Percentiles rank a stretch among this genome's conserved stretches.
These are phyloP conservation scores for Colletotrichum lindemuthianum DNA, from an alignment of 2,329 filamentous ascomycete genomes.

Conservation along the genomic window DNA sequence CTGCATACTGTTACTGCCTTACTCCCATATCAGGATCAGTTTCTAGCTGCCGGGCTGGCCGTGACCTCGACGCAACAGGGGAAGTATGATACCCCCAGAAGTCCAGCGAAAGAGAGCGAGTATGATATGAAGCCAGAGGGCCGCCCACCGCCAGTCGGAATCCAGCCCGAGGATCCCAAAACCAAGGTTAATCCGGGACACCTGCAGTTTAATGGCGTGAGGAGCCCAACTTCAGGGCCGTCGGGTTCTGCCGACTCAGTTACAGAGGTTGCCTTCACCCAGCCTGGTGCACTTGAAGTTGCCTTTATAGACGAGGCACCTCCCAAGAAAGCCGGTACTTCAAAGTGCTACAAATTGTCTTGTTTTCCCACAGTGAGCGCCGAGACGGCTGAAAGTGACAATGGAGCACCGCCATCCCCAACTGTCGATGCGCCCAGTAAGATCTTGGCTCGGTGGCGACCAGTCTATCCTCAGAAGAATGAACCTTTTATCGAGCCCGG, in stretches of 20 bases:
- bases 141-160: background rate
- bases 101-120: background rate
- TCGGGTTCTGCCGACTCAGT: constrained; percentile 38
- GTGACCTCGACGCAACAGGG: constrained; percentile 60
- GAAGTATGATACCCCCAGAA: constrained; percentile 29
- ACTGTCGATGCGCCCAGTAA: constrained; percentile 32
- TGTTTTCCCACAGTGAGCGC: constrained; percentile 20
- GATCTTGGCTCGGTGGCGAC: constrained; percentile 23
- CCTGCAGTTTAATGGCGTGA: constrained; percentile 34
- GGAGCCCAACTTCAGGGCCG: constrained; percentile 20
- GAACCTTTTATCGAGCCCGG: constrained; percentile 2
- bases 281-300: constrained; percentile 44
- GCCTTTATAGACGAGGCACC: constrained; percentile 46
- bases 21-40: constrained; percentile 63
- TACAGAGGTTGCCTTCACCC: constrained; percentile 46
- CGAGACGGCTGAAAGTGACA: constrained; percentile 4
- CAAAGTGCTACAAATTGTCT: constrained; percentile 18
- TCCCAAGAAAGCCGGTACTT: constrained; percentile 37
- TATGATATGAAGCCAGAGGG: background rate
- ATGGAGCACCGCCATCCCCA: constrained; percentile 9
- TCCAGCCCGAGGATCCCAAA: background rate
- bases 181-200: background rate
- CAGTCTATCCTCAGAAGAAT: constrained; percentile 22
- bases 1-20: constrained; percentile 63
- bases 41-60: constrained; percentile 63